Base-by-base conservation (phyloP, 2,329 filamentous ascomycete genomes). In the Aspergillus pseudoviridinutans region DNA sequence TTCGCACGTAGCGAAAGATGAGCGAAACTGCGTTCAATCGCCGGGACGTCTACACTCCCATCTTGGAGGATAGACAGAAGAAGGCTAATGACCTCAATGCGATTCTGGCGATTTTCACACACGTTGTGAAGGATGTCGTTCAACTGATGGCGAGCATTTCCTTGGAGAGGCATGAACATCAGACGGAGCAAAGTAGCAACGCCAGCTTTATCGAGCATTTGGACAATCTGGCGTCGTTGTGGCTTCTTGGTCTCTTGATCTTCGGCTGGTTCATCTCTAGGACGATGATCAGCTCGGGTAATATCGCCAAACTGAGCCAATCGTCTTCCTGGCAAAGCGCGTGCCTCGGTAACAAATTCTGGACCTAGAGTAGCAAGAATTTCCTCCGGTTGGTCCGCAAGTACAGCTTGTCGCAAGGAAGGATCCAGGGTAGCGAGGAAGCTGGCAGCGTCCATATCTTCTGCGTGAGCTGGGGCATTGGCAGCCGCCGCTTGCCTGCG, bases 131-230 rank as follows among this genome's bases (percentile, higher is more conserved):
- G 87, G 54, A 99, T 90, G 55, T 88, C 87, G 71, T 94, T 93
- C 54, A 99, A 82, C 58, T 91, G 90, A 60, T 83, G 86, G 64
- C 92, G 90, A 51, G 94, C 88, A 60, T 90, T 94, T 24, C 90
- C 91, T 62, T 93, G 90, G 64, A 97, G 91, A 50, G 91, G 89
- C 66, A 97, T 92, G 73, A 99, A 99, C 93, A 99, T 97, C 9
- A 99, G 83, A n/a, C 95, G 90, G 47, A 99, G 82, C 35, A 99
- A 80, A n/a, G 94, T 97, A 27, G 95, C 94, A 63, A 99, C 88
- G 27, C 95, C 94, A 50, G 92, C 84, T 76, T 96, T 97, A 74
- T 99, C 94, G 29, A 99, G 84, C 89, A 99, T 96, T 72, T 99
- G 94, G 25, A 96, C 90, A 57, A 95, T 89, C 24, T 91, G 87